phyloP scores from a whole-genome alignment of 2,329 filamentous ascomycete genomes.

The Pseudogymnoascus sp. region DNA sequence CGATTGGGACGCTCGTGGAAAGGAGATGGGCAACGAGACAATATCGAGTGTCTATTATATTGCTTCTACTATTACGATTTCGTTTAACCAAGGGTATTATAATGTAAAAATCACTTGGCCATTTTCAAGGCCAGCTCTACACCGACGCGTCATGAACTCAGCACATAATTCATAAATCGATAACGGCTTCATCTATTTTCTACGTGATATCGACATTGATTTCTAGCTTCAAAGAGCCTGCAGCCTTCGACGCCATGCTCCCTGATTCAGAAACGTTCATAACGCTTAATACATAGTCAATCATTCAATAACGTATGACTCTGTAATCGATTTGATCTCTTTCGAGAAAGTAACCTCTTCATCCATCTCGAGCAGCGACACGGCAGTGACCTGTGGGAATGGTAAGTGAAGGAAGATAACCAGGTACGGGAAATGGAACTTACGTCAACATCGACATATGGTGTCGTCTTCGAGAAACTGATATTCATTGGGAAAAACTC shows the following conservation, averaged over 20 bases:
- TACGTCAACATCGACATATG: conserved; percentile 91
- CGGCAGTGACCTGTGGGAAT: conserved; percentile 51
- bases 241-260: conserved; percentile 11
- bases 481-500: conserved; percentile 98
- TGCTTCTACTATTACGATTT: not conserved
- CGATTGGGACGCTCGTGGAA: not conserved
- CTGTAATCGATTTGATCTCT: conserved; percentile 68
- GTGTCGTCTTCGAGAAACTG: conserved; percentile 75
- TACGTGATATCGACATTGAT: conserved; percentile 10
- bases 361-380: conserved; percentile 64
- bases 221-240: conserved; percentile 9
- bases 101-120: not conserved
- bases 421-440: conserved; percentile 34
- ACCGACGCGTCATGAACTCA: not conserved
- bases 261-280: conserved; percentile 3
- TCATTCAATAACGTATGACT: conserved; percentile 71
- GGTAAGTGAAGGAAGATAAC: conserved; percentile 19
- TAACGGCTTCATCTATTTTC: conserved; percentile 8
- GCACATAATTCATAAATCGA: conserved; percentile 6
- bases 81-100: not conserved
- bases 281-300: conserved; percentile 7
- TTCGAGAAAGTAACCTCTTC: conserved; percentile 78
- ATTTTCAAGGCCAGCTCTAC: not conserved
- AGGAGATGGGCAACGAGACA: not conserved
- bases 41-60: not conserved